Percentiles rank a stretch among this genome's conserved stretches.
phyloP scores from a whole-genome alignment of 1,284 basidiomycete species.

The Exobasidium cylindrosporum region DNA sequence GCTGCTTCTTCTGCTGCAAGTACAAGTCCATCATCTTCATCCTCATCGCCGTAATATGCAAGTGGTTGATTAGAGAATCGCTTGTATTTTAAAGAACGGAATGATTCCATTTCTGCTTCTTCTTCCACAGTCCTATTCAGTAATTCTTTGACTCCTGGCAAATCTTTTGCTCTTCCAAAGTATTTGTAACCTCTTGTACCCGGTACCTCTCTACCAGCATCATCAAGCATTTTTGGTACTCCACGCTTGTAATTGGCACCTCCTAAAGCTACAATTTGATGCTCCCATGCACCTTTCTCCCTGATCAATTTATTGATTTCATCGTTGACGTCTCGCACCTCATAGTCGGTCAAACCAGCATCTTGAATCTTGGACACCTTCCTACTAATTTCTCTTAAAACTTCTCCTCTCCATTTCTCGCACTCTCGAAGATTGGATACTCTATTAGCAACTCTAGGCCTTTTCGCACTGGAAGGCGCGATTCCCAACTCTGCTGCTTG shows the following conservation, averaged over 20 bases:
- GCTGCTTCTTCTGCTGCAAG: conserved; percentile 55
- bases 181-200: conserved; percentile 90
- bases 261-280: conserved; percentile 88
- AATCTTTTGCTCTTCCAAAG: conserved; percentile 92
- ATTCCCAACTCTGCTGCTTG: conserved; percentile 87
- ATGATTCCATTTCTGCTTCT: conserved; percentile 78
- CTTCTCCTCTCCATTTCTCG: conserved; percentile 92
- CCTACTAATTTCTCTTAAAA: conserved; percentile 85
- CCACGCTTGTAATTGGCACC: conserved; percentile 94
- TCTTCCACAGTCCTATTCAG: conserved; percentile 71
- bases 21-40: conserved; percentile 73
- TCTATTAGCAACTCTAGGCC: conserved; percentile 79
- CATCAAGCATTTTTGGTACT: conserved; percentile 82
- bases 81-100: conserved; percentile 70
- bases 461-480: neutral
- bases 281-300: conserved; percentile 96
- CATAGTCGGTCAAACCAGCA: conserved; percentile 88
- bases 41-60: conserved; percentile 85
- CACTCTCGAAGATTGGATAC: conserved; percentile 89
- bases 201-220: conserved; percentile 82
- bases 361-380: conserved; percentile 99
- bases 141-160: conserved; percentile 91
- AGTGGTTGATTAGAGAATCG: conserved; percentile 85
- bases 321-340: conserved; percentile 92
- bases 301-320: conserved; percentile 95